Percentiles rank a stretch among this genome's conserved stretches.
Conservation (phyloP, 768 basidiomycete genomes). For the Sistotremastrum niveocremeum region DNA sequence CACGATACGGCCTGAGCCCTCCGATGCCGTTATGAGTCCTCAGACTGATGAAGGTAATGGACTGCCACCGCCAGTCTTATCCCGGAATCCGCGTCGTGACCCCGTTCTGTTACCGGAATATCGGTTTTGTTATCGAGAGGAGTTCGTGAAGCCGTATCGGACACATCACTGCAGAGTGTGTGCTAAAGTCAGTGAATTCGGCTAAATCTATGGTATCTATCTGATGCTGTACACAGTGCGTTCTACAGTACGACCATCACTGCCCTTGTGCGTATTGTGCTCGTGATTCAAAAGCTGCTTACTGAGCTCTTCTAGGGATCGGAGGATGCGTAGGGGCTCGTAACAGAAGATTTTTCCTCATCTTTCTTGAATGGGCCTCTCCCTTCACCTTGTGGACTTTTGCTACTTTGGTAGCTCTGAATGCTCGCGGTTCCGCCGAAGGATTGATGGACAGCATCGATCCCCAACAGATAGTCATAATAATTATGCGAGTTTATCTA, state of each 20-base stretch:
- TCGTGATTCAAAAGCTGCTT: neutral
- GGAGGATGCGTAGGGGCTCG: slow-evolving; percentile 89
- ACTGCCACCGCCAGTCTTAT: slow-evolving; percentile 8
- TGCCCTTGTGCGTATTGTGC: slow-evolving; percentile 55
- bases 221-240: slow-evolving; percentile 35
- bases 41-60: slow-evolving; percentile 1
- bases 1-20: neutral
- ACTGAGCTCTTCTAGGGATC: slow-evolving; percentile 47
- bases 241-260: slow-evolving; percentile 79
- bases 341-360: slow-evolving; percentile 91
- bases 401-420: slow-evolving; percentile 42
- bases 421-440: slow-evolving; percentile 20
- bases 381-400: slow-evolving; percentile 53
- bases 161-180: slow-evolving; percentile 74
- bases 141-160: slow-evolving; percentile 57
- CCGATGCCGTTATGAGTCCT: no score
- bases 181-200: slow-evolving; percentile 47
- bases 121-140: slow-evolving; percentile 53
- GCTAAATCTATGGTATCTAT: no score
- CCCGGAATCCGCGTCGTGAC: slow-evolving; percentile 23
- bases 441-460: slow-evolving; percentile 27
- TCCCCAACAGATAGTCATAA: slow-evolving; percentile 54
- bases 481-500: slow-evolving; percentile 50
- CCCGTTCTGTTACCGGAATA: slow-evolving; percentile 46
- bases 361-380: slow-evolving; percentile 54